Evolutionary conservation across 23 red algal genomes (phyloP).

Genomic region (Gracilariopsis chorda): DNA sequence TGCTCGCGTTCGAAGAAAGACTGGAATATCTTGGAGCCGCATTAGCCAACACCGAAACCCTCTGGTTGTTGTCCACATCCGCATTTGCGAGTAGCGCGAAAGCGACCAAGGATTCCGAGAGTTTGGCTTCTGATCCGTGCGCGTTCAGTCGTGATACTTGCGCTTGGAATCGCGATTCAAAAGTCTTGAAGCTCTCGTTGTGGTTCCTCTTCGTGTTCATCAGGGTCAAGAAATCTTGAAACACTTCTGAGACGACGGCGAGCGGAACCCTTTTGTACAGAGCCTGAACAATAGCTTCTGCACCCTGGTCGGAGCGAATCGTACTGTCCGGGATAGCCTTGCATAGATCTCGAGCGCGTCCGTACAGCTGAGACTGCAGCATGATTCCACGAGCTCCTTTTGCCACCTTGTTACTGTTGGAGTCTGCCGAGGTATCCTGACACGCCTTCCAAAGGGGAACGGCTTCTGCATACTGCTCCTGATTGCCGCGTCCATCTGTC

Average conservation of each 20-base stretch:
- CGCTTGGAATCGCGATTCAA: conserved; percentile 1
- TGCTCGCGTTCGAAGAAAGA: neutral
- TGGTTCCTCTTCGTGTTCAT: neutral
- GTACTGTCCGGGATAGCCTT: neutral
- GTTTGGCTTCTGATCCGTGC: neutral
- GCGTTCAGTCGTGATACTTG: conserved; percentile 6
- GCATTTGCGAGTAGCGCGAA: conserved; percentile 19
- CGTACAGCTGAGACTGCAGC: conserved; percentile 33
- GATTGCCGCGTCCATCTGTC: conserved; percentile 1
- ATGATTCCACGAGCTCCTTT: neutral
- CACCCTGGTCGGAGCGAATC: neutral
- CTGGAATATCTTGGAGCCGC: neutral
- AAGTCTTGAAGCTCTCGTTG: neutral
- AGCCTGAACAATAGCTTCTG: neutral
- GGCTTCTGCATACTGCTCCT: neutral
- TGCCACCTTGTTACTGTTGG: neutral
- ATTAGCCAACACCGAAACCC: conserved; percentile 21
- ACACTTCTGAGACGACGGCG: neutral
- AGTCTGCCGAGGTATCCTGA: neutral
- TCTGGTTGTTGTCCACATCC: conserved; percentile 5
- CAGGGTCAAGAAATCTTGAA: neutral
- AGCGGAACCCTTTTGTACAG: neutral
- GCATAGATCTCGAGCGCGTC: conserved; percentile 6
- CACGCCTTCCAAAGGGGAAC: neutral
- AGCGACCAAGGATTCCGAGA: neutral